Evolutionary conservation across 2,329 filamentous ascomycete species (phyloP).

Genomic region (Gnomoniopsis sp.): DNA sequence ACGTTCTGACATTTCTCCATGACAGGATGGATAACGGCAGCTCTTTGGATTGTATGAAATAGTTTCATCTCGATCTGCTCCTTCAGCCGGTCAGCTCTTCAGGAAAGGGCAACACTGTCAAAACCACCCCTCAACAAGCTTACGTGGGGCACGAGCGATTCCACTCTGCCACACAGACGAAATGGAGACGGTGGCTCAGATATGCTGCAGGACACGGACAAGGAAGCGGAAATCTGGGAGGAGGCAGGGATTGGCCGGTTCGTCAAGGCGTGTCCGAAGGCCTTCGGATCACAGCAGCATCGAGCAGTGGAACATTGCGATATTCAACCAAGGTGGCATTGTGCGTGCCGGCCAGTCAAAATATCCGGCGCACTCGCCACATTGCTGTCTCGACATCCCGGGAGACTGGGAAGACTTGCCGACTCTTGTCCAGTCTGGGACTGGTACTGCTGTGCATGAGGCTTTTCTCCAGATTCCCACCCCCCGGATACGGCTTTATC

Average conservation of each 20-base stretch:
- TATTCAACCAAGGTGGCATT: slow-evolving; percentile 14
- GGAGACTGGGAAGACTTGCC: neutral
- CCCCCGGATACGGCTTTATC: neutral
- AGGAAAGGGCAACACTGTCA: neutral
- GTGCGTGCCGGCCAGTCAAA: slow-evolving; percentile 10
- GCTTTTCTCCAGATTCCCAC: neutral
- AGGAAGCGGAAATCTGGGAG: neutral
- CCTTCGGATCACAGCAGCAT: slow-evolving; percentile 11
- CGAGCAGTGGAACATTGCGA: slow-evolving; percentile 13
- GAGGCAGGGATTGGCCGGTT: neutral
- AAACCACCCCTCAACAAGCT: neutral
- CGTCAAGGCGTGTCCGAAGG: slow-evolving; percentile 8
- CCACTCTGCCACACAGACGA: neutral
- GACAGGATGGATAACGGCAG: neutral
- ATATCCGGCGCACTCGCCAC: slow-evolving; percentile 6
- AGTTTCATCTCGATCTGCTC: slow-evolving; percentile 3
- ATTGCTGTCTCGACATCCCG: slow-evolving; percentile 9
- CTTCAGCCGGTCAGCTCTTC: neutral
- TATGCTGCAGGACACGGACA: neutral
- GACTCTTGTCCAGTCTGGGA: neutral
- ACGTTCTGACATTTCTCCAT: neutral
- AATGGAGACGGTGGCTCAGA: neutral
- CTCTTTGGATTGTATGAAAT: neutral
- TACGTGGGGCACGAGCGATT: neutral
- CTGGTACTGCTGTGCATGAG: neutral